phyloP scores from a whole-genome alignment of 306 rosid species.

The Begonia masoniana region DNA sequence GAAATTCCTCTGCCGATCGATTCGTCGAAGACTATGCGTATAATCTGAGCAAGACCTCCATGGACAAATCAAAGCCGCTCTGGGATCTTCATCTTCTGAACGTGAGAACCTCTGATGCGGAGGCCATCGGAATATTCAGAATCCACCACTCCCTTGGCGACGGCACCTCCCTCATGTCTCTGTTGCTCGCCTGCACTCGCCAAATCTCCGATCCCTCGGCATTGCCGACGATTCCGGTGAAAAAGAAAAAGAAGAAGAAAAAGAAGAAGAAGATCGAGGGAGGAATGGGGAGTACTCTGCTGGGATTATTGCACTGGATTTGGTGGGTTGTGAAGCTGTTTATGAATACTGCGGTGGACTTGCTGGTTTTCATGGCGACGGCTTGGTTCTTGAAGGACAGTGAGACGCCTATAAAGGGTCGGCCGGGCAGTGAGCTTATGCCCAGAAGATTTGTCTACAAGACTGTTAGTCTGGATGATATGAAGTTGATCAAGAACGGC shows the following conservation, averaged over 20 bases:
- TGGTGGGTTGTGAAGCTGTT: conserved; percentile 17
- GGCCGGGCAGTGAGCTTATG: conserved; percentile 2
- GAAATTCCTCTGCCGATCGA: conserved; percentile 4
- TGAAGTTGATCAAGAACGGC: conserved; percentile 20
- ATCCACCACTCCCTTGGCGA: conserved; percentile 33
- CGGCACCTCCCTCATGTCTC: conserved; percentile 28
- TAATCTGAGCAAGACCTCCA: conserved; percentile 15
- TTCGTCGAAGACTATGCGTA: conserved; percentile 21
- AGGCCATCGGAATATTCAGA: conserved; percentile 15
- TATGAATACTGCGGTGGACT: conserved; percentile 19
- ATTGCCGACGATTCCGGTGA: conserved; percentile 17
- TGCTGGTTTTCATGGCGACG: conserved; percentile 10
- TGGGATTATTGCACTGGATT: background rate
- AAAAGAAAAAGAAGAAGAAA: background rate
- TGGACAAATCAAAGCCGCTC: conserved; percentile 21
- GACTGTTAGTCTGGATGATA: conserved; percentile 18
- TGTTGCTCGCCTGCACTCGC: conserved; percentile 23
- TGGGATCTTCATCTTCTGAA: conserved; percentile 30
- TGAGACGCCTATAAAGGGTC: conserved; percentile 17
- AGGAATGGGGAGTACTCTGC: background rate
- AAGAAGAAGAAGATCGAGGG: background rate
- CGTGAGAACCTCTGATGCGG: conserved; percentile 18
- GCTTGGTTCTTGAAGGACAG: conserved; percentile 14
- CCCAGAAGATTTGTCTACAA: conserved; percentile 15
- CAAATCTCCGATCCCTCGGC: conserved; percentile 15